phyloP scores from a whole-genome alignment of 495 filamentous ascomycete species.

The Hypoxylon subgilvum region DNA sequence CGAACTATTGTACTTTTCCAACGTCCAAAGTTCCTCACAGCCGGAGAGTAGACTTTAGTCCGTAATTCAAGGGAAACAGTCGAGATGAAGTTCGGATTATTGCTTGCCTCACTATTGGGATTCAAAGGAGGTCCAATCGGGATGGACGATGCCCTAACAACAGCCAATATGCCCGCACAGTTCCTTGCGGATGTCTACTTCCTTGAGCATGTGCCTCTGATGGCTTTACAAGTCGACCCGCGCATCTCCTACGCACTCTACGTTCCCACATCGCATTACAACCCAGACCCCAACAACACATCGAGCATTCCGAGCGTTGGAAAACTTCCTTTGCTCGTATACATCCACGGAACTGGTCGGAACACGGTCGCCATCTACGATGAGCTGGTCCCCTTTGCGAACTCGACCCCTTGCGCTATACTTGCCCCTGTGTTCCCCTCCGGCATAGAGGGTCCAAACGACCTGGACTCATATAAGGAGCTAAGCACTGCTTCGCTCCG shows the following conservation, averaged over 20 bases:
- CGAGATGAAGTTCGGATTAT: conserved; percentile 22
- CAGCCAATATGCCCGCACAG: conserved; percentile 22
- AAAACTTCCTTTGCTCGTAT: conserved; percentile 28
- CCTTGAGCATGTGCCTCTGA: conserved; percentile 26
- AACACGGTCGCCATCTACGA: conserved; percentile 7
- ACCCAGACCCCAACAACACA: conserved; percentile 6
- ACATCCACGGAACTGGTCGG: conserved; percentile 25
- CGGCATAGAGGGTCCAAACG: conserved; percentile 22
- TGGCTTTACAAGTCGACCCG: conserved; percentile 22
- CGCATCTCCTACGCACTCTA: conserved; percentile 36
- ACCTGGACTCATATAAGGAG: conserved; percentile 32
- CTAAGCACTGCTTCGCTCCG: conserved; percentile 13
- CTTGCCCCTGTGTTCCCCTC: conserved; percentile 31
- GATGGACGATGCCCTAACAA: conserved; percentile 51
- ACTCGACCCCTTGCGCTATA: conserved; percentile 22
- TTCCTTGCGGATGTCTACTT: conserved; percentile 28
- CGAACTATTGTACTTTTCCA: no score
- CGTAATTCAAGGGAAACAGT: neutral
- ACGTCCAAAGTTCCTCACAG: no score
- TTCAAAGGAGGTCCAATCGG: conserved; percentile 48
- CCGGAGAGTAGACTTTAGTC: no score
- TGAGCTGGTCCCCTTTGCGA: conserved; percentile 24
- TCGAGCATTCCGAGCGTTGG: neutral
- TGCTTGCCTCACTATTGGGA: conserved; percentile 9
- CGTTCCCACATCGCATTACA: conserved; percentile 27